These are phyloP conservation scores for Lentinula lateritia DNA, from an alignment of 768 basidiomycete species.

Conservation along the genomic window DNA sequence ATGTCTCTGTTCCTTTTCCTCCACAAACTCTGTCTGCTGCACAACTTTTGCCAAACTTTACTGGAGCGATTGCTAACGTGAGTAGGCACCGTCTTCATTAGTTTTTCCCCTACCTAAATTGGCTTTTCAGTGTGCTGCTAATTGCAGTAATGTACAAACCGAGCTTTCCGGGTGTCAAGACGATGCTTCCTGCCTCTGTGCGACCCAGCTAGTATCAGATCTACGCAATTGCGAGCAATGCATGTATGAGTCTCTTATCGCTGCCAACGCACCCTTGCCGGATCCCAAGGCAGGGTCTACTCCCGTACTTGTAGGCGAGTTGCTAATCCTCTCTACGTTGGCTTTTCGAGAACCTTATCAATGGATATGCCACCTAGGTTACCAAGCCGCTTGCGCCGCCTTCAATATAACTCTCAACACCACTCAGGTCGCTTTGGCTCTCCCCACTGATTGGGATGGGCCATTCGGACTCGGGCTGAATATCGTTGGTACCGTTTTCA, in stretches of 20 bases:
- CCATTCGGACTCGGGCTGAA: constrained; percentile 45
- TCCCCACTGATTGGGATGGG: constrained; percentile 58
- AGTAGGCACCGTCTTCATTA: background rate
- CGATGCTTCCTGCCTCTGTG: constrained; percentile 53
- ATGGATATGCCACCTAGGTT: constrained; percentile 36
- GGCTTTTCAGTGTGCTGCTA: constrained; percentile 24
- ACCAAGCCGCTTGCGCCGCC: constrained; percentile 39
- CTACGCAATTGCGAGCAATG: constrained; percentile 61
- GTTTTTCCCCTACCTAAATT: background rate
- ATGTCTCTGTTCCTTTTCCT: constrained; percentile 42
- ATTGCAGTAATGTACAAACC: background rate
- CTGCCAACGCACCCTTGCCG: constrained; percentile 37
- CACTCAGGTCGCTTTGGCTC: constrained; percentile 32
- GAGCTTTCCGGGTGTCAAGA: constrained; percentile 35
- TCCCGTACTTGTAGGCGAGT: constrained; percentile 45
- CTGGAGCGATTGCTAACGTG: constrained; percentile 16
- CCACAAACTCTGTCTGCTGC: constrained; percentile 30
- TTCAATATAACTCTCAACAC: constrained; percentile 33
- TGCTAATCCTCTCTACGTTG: background rate
- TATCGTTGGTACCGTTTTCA: constrained; percentile 34
- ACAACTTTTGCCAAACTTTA: constrained; percentile 36
- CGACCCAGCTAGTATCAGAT: constrained; percentile 28
- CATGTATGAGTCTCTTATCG: constrained; percentile 53
- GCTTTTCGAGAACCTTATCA: constrained; percentile 5
- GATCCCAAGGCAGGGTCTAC: constrained; percentile 58